These are phyloP conservation scores for Asterochloris sp. DNA, from an alignment of 139 green algal genomes.

Conservation along the genomic window DNA sequence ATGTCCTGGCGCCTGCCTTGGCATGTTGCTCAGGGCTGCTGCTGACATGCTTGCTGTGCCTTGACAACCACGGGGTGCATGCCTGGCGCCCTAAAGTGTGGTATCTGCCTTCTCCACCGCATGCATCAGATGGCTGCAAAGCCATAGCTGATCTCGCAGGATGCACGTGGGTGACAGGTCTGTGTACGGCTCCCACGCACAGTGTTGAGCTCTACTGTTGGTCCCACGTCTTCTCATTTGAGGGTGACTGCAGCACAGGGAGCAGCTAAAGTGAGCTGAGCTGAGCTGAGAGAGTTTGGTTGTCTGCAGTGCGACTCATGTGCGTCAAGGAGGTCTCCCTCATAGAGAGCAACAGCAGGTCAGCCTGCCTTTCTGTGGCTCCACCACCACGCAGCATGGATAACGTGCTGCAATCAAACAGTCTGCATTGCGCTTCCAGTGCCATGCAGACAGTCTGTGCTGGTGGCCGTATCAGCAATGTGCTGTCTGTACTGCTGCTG, in stretches of 20 bases:
- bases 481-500: too few relatives aligned
- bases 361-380: background rate
- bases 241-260: background rate
- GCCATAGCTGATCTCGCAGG: too few relatives aligned
- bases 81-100: background rate
- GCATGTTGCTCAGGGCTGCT: background rate
- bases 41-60: background rate
- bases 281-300: background rate
- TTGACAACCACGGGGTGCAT: background rate
- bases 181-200: background rate
- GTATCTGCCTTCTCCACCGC: background rate
- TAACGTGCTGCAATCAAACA: too few relatives aligned
- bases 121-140: too few relatives aligned
- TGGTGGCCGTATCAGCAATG: too few relatives aligned
- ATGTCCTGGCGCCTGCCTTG: background rate
- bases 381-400: too few relatives aligned
- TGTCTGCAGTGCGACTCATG: constrained; percentile 52
- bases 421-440: too few relatives aligned
- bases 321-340: constrained; percentile 59
- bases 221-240: background rate
- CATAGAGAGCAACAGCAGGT: constrained; percentile 18
- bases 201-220: background rate
- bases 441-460: too few relatives aligned
- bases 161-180: background rate
- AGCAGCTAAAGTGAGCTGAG: background rate